A percentile compares a stretch with the other conserved stretches of the same genome.
These are phyloP conservation scores for Onygenales sp. DNA, from an alignment of 2,329 filamentous ascomycete genomes.

Conservation along the genomic window DNA sequence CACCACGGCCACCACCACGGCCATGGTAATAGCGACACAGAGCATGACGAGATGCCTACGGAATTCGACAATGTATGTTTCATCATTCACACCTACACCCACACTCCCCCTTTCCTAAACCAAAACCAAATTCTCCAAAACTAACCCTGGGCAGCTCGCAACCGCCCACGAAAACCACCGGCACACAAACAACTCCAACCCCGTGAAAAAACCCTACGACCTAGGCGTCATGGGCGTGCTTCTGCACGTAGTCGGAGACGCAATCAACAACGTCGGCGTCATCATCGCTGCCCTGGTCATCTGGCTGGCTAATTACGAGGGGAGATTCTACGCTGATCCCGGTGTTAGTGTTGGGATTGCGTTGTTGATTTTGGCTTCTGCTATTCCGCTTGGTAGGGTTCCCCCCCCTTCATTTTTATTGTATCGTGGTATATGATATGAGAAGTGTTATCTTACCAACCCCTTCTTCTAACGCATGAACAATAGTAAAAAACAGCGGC, in stretches of 20 bases:
- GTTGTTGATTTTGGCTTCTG: constrained; percentile 60
- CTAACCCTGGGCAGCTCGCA: neutral
- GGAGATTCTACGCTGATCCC: constrained; percentile 63
- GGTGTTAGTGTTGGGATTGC: constrained; percentile 60
- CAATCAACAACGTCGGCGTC: constrained; percentile 66
- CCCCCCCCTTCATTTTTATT: neutral
- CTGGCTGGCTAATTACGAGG: constrained; percentile 44
- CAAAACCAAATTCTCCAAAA: neutral
- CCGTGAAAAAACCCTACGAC: constrained; percentile 35
- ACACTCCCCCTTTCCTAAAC: neutral
- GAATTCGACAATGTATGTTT: neutral
- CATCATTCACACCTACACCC: neutral
- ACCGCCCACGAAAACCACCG: constrained; percentile 3
- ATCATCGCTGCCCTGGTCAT: constrained; percentile 61
- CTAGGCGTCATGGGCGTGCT: constrained; percentile 59
- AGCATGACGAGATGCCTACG: neutral
- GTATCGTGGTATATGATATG: neutral
- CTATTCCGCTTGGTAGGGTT: constrained; percentile 45
- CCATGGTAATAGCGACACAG: constrained; percentile 1
- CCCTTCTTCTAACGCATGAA: neutral
- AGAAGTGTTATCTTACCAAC: neutral
- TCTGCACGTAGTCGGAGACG: constrained; percentile 62
- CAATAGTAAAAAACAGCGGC: constrained; percentile 28
- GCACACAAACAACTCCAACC: constrained; percentile 27
- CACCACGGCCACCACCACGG: constrained; percentile 19